These are phyloP conservation scores for Amorphotheca resinae DNA, from an alignment of 495 filamentous ascomycete species.

Conservation along the genomic window DNA sequence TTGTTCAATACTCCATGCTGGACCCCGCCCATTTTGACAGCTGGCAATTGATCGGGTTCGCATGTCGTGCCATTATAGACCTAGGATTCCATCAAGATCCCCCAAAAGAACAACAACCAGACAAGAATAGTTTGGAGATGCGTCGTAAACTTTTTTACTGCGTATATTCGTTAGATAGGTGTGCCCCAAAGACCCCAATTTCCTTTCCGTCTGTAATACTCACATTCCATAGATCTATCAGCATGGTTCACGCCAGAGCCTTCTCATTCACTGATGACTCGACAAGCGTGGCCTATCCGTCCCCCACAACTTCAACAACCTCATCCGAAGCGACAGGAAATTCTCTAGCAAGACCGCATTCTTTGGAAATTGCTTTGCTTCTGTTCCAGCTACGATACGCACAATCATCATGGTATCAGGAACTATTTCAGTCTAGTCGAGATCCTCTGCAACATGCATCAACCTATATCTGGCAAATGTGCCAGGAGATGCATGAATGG, in stretches of 20 bases:
- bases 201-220: neutral
- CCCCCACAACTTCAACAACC: conserved; percentile 16
- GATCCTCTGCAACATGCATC: conserved; percentile 47
- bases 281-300: conserved; percentile 53
- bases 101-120: conserved; percentile 42
- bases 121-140: conserved; percentile 54
- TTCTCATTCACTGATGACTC: conserved; percentile 90
- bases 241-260: conserved; percentile 62
- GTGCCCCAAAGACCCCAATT: conserved; percentile 14
- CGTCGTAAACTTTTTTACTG: conserved; percentile 75
- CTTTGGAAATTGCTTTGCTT: conserved; percentile 41
- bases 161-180: conserved; percentile 80
- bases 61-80: conserved; percentile 72
- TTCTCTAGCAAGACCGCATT: conserved; percentile 26
- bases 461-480: conserved; percentile 49
- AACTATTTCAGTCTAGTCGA: conserved; percentile 59
- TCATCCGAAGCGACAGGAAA: neutral
- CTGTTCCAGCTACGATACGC: conserved; percentile 65
- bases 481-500: conserved; percentile 54
- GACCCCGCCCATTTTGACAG: conserved; percentile 81
- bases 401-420: conserved; percentile 73
- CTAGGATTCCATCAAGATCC: conserved; percentile 84
- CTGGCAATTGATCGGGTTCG: conserved; percentile 83
- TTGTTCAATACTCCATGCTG: conserved; percentile 77
- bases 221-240: conserved; percentile 49